Percentiles rank a stretch among this genome's conserved stretches.
Conservation (phyloP, 352 stramenopile species). For the Phytophthora sp. region DNA sequence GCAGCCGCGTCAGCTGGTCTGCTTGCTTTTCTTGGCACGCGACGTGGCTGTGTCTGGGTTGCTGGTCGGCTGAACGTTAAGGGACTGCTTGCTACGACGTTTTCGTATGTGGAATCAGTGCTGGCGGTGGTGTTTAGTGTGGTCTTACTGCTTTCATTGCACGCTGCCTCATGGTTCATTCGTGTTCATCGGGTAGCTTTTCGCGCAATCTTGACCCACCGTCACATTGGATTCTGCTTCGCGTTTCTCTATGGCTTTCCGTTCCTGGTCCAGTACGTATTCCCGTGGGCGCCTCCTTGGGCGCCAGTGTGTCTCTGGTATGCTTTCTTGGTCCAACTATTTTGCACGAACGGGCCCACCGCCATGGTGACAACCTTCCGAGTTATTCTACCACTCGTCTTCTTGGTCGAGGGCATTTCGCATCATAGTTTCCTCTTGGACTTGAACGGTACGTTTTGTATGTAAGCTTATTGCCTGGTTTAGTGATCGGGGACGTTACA, state of each 20-base stretch:
- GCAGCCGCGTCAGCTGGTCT: constrained; percentile 17
- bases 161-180: constrained; percentile 79
- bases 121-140: constrained; percentile 73
- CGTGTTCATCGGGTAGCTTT: constrained; percentile 84
- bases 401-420: constrained; percentile 87
- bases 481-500: neutral
- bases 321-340: constrained; percentile 88
- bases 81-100: constrained; percentile 36
- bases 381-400: constrained; percentile 83
- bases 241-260: constrained; percentile 89
- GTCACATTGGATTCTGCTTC: constrained; percentile 89
- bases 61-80: constrained; percentile 56
- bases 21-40: constrained; percentile 11
- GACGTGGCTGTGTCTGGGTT: constrained; percentile 32
- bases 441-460: constrained; percentile 71
- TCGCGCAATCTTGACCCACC: constrained; percentile 80
- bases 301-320: constrained; percentile 91
- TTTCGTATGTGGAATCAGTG: constrained; percentile 74
- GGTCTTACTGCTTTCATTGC: constrained; percentile 67
- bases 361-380: constrained; percentile 90
- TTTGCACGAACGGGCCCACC: constrained; percentile 81
- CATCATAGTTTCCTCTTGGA: constrained; percentile 91
- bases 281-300: constrained; percentile 89
- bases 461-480: neutral
- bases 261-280: constrained; percentile 87